Evolutionary conservation across 1,284 basidiomycete species (phyloP), one percentile per base, ranked within the genome.

Genomic region (Pulveroboletus sp.): DNA sequence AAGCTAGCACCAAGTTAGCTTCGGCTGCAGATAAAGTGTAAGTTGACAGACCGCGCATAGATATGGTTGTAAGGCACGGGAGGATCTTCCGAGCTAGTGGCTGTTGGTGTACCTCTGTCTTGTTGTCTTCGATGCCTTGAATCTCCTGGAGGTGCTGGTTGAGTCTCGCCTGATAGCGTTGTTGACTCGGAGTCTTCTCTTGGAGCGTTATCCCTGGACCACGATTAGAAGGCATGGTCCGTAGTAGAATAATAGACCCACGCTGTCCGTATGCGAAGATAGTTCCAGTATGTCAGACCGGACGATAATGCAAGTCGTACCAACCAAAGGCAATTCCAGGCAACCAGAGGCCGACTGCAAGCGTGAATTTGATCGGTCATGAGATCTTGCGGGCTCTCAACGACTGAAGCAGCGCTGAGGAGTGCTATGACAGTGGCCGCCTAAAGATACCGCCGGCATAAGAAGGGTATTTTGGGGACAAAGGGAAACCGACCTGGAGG

Each of bases 251-350:
- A 17, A 40, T 7, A 40, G 43, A 68, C 78, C 62, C 65, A 82
- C 78, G 69, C 66, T 42, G 71, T 67, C 46, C 78, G 78, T 60
- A 84, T 78, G 50, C 83, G 74, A 29, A 70, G 60, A 68, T 80
- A 91, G 43, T 81, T 80, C 87, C 86, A 91, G 58, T 81, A 80
- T 1, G 82, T 77, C 57, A 90, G 66, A 17, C 69, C 64, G 33
- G 77, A 76, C 5, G 83, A 82, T 38, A 89, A 66, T 10, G 75
- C 64, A 7, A 83, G 81, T 58, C 87, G 78, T 24, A 79, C 74
- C 25, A 86, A 70, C 87, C 90, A 92, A 5, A 92, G 73, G 47
- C 79, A 78, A 55, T 85, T 81, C 90, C 89, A 92, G 5, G 78
- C 74, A 1, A 89, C 89, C 14, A 92, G 70, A 6, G 89, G 89